Evolutionary conservation across 768 basidiomycete genomes (phyloP).

Genomic region (Hygrocybe punicea): DNA sequence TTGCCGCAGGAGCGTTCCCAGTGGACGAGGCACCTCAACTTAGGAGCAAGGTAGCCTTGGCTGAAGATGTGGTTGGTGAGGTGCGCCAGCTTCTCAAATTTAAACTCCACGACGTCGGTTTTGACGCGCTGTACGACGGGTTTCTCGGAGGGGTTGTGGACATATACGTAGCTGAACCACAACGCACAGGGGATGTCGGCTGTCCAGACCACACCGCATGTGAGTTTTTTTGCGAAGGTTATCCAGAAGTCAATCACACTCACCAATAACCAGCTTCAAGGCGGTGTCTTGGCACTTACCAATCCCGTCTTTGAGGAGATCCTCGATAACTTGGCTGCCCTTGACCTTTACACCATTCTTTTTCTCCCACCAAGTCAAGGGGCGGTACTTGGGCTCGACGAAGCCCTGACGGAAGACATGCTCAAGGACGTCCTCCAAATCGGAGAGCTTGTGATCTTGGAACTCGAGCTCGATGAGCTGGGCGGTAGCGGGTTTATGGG

Average conservation of each 20-base stretch:
- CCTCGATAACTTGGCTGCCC: conserved; percentile 35
- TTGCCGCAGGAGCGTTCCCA: conserved; percentile 42
- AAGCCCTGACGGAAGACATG: conserved; percentile 35
- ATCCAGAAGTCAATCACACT: conserved; percentile 10
- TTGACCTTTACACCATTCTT: conserved; percentile 38
- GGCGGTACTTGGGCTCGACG: conserved; percentile 42
- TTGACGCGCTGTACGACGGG: conserved; percentile 44
- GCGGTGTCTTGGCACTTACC: conserved; percentile 45
- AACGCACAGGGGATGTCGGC: conserved; percentile 40
- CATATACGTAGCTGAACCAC: conserved; percentile 47
- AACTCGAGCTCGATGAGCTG: conserved; percentile 49
- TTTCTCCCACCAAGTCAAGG: conserved; percentile 46
- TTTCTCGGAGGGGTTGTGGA: conserved; percentile 29
- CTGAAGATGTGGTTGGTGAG: conserved; percentile 48
- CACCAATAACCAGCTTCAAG: conserved; percentile 46
- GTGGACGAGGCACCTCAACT: conserved; percentile 37
- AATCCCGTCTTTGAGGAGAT: conserved; percentile 34
- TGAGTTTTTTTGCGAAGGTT: not conserved
- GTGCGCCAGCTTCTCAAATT: conserved; percentile 42
- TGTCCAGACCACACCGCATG: conserved; percentile 14
- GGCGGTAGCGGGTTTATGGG: conserved; percentile 39
- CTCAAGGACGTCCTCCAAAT: conserved; percentile 50
- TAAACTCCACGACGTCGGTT: conserved; percentile 30
- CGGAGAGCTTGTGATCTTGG: conserved; percentile 38
- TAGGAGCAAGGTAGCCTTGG: conserved; percentile 36